These are phyloP conservation scores for Trypanosoma caninum DNA, from an alignment of 208 protist genomes.

Conservation along the genomic window DNA sequence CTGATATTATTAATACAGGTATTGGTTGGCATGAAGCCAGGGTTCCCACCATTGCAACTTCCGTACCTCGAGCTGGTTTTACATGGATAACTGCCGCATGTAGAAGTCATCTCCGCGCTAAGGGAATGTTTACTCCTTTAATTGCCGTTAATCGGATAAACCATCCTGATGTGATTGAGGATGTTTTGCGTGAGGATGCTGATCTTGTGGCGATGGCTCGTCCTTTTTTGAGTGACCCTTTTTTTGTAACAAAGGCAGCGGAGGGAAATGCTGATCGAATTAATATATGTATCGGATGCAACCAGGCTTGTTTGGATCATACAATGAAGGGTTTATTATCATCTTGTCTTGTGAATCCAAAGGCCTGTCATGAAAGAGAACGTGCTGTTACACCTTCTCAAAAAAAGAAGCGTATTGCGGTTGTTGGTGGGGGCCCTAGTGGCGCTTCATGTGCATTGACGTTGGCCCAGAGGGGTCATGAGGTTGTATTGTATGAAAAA, in stretches of 20 bases:
- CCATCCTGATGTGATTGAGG: slow-evolving; percentile 56
- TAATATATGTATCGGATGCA: slow-evolving; percentile 91
- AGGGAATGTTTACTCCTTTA: slow-evolving; percentile 51
- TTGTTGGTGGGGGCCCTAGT: slow-evolving; percentile 76
- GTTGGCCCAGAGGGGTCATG: slow-evolving; percentile 59
- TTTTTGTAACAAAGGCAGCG: slow-evolving; percentile 62
- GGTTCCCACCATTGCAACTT: slow-evolving; percentile 86
- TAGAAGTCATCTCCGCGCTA: slow-evolving; percentile 33
- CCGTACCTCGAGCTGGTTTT: slow-evolving; percentile 71
- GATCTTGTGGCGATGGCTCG: slow-evolving; percentile 83
- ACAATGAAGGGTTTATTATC: slow-evolving; percentile 44
- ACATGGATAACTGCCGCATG: slow-evolving; percentile 53
- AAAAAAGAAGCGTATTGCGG: slow-evolving; percentile 46
- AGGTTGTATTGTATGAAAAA: slow-evolving; percentile 64
- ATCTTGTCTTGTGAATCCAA: slow-evolving; percentile 82
- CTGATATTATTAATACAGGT: slow-evolving; percentile 86
- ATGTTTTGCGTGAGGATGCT: slow-evolving; percentile 49
- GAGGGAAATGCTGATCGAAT: slow-evolving; percentile 54
- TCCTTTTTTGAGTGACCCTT: slow-evolving; percentile 70
- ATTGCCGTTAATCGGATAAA: slow-evolving; percentile 86
- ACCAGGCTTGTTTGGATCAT: slow-evolving; percentile 87
- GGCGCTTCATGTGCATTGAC: slow-evolving; percentile 48
- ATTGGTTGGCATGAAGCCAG: slow-evolving; percentile 91
- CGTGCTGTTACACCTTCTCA: slow-evolving; percentile 26
- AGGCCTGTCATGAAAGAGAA: slow-evolving; percentile 59